Evolutionary conservation across 2,329 filamentous ascomycete genomes (phyloP).

Genomic region (Colletotrichum sp.): DNA sequence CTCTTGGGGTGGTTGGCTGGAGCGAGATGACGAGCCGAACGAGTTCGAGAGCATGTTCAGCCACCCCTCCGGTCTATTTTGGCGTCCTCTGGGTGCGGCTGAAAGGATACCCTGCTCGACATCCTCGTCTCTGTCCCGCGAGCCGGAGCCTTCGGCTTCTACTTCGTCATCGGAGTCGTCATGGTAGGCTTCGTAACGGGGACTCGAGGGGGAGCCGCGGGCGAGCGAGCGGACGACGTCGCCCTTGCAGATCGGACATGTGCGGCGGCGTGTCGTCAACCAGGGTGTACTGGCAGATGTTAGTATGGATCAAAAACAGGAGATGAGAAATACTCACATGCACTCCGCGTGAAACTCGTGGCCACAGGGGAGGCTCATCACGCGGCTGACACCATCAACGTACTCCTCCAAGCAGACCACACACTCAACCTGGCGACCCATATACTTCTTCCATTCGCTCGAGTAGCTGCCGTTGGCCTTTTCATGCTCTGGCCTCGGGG

Average conservation of each 20-base stretch:
- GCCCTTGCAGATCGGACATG: constrained; percentile 98
- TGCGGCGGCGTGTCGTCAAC: constrained; percentile 92
- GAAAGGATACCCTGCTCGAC: constrained; percentile 47
- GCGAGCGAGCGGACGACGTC: constrained; percentile 83
- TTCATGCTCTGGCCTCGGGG: constrained; percentile 48
- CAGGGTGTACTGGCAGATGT: constrained; percentile 77
- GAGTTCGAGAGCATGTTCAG: constrained; percentile 41
- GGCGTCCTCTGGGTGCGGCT: constrained; percentile 22
- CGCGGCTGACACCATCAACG: constrained; percentile 87
- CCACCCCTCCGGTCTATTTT: constrained; percentile 39
- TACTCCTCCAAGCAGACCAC: constrained; percentile 98
- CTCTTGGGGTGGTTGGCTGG: constrained; percentile 10
- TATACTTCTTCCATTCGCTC: constrained; percentile 69
- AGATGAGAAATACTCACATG: constrained; percentile 74
- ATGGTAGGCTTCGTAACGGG: constrained; percentile 60
- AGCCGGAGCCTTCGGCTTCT: constrained; percentile 35
- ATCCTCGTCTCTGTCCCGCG: constrained; percentile 39
- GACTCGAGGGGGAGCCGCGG: constrained; percentile 54
- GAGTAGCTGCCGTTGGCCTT: constrained; percentile 50
- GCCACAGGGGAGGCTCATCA: constrained; percentile 97
- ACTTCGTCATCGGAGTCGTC: constrained; percentile 57
- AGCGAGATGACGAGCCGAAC: constrained; percentile 11
- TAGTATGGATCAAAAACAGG: constrained; percentile 17
- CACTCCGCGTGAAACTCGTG: constrained; percentile 98
- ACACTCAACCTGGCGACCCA: constrained; percentile 80